Evolutionary conservation across 2,329 filamentous ascomycete genomes (phyloP).

Genomic region (Lasiodiplodia citricola): DNA sequence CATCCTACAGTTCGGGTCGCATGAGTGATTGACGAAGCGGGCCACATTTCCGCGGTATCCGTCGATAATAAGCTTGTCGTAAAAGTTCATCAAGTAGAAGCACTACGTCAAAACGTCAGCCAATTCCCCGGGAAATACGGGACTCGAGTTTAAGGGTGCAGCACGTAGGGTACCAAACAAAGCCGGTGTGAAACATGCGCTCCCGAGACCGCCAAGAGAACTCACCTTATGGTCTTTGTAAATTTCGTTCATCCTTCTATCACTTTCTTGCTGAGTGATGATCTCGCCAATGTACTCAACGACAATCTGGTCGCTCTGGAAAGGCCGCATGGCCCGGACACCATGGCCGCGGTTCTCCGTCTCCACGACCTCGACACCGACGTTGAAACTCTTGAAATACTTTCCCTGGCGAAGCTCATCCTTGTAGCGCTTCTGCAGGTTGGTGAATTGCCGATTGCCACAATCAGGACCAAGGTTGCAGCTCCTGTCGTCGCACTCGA

Average conservation of each 20-base stretch:
- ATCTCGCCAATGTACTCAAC: conserved; percentile 99
- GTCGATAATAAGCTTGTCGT: conserved; percentile 98
- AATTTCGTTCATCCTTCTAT: conserved; percentile 87
- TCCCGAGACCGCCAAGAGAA: conserved; percentile 16
- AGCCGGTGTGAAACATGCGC: neutral
- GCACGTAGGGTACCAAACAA: neutral
- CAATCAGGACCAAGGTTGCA: conserved; percentile 83
- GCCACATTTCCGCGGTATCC: conserved; percentile 95
- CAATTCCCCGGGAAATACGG: neutral
- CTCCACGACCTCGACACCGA: conserved; percentile 94
- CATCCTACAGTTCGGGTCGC: conserved; percentile 95
- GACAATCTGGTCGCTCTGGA: conserved; percentile 90
- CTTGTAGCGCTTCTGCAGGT: conserved; percentile 61
- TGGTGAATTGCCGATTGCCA: conserved; percentile 85
- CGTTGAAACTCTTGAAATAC: conserved; percentile 68
- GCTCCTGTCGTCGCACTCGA: conserved; percentile 91
- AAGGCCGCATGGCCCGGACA: conserved; percentile 87
- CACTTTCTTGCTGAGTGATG: conserved; percentile 92
- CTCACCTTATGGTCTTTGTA: conserved; percentile 93
- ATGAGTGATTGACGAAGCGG: conserved; percentile 97
- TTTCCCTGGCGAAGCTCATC: conserved; percentile 59
- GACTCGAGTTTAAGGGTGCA: neutral
- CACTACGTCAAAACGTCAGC: conserved; percentile 61
- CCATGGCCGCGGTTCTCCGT: conserved; percentile 88
- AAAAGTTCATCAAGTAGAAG: conserved; percentile 98